These are phyloP conservation scores for Taphrina deformans DNA, from an alignment of 1,139 yeast species.

Conservation along the genomic window DNA sequence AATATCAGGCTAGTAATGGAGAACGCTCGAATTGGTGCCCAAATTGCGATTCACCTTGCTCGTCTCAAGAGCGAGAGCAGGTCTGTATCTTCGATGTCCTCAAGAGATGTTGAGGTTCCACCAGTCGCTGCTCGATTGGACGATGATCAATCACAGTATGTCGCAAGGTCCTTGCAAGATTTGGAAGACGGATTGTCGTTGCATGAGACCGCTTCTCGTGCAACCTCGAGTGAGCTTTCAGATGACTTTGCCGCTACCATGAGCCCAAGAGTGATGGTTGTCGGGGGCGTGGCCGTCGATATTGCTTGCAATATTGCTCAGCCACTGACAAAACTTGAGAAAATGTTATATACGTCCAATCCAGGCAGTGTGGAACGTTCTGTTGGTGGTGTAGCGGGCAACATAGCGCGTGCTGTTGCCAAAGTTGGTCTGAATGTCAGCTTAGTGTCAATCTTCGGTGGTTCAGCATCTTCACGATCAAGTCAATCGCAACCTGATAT, in stretches of 20 bases:
- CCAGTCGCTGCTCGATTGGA: background rate
- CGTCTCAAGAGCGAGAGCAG: constrained; percentile 2
- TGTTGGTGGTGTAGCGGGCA: constrained; percentile 83
- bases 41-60: constrained; percentile 61
- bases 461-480: background rate
- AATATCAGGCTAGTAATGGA: constrained; percentile 75
- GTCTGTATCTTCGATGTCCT: background rate
- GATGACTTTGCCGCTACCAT: background rate
- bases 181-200: constrained; percentile 3
- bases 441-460: constrained; percentile 62
- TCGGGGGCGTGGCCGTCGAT: constrained; percentile 80
- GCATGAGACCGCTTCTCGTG: background rate
- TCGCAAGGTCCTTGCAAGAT: constrained; percentile 4
- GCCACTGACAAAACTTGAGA: background rate
- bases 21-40: constrained; percentile 68
- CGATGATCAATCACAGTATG: background rate
- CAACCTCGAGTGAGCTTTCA: background rate
- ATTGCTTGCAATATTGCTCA: constrained; percentile 53
- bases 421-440: constrained; percentile 43
- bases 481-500: constrained; percentile 48
- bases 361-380: constrained; percentile 62
- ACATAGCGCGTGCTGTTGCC: constrained; percentile 53
- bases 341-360: constrained; percentile 60
- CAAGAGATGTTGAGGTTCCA: background rate
- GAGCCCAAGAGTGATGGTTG: constrained; percentile 45